These are phyloP conservation scores for Labyrinthula sp. DNA, from an alignment of 352 stramenopile species.

Conservation along the genomic window DNA sequence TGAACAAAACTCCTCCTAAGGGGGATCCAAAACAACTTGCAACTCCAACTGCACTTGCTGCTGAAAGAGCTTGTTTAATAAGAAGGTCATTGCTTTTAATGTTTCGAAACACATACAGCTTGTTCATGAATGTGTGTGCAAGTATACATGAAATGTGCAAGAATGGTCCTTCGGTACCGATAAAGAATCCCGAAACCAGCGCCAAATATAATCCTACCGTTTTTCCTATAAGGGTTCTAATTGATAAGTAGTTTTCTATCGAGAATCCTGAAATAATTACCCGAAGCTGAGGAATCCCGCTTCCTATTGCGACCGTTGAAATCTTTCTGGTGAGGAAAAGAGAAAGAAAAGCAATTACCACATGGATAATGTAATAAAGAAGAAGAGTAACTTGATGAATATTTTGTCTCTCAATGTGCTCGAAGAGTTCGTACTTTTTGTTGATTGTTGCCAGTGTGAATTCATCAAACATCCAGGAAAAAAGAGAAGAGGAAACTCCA, in stretches of 20 bases:
- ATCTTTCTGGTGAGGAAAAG: conserved; percentile 16
- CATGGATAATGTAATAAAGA: too few species aligned
- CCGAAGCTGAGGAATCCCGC: conserved; percentile 30
- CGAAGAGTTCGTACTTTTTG: too few species aligned
- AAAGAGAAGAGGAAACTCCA: too few species aligned
- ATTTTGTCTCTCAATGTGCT: too few species aligned
- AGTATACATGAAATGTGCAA: conserved; percentile 83
- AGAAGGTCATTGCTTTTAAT: conserved; percentile 43
- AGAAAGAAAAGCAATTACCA: conserved; percentile 10
- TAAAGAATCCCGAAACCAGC: conserved; percentile 69
- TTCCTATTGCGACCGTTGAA: conserved; percentile 19
- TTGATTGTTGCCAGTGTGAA: too few species aligned
- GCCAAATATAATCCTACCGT: conserved; percentile 72
- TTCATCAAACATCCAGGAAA: too few species aligned
- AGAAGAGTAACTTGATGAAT: too few species aligned
- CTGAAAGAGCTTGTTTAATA: conserved; percentile 60
- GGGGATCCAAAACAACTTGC: conserved; percentile 69
- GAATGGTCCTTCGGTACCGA: conserved; percentile 93
- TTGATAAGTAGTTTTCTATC: conserved; percentile 27
- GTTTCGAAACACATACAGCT: conserved; percentile 43
- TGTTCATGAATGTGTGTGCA: conserved; percentile 64
- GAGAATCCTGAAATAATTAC: conserved; percentile 29
- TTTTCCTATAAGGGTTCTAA: conserved; percentile 26
- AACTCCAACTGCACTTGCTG: conserved; percentile 67
- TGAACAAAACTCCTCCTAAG: conserved; percentile 76